These are phyloP conservation scores for Moesziomyces sp. DNA, from an alignment of 1,284 basidiomycete genomes.

Conservation along the genomic window DNA sequence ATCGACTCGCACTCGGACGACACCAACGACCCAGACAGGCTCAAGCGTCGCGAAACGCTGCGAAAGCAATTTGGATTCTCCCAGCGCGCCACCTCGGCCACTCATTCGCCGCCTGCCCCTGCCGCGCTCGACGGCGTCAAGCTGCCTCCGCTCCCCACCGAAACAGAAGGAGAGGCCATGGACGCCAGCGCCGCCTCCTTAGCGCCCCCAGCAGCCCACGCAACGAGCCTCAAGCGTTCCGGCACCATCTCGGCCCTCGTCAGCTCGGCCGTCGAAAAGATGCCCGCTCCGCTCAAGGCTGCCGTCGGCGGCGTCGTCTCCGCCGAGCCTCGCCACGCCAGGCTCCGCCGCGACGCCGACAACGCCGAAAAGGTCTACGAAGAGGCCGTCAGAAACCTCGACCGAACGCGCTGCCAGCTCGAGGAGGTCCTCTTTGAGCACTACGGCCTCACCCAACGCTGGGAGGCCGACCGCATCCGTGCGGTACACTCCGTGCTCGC, in stretches of 20 bases:
- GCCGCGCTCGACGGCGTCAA: constrained; percentile 37
- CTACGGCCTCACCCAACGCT: constrained; percentile 54
- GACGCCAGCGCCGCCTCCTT: constrained; percentile 1
- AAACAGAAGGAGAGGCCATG: constrained; percentile 34
- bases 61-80: constrained; percentile 66
- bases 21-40: constrained; percentile 43
- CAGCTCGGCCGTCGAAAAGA: constrained; percentile 54
- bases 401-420: constrained; percentile 53
- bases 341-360: constrained; percentile 62
- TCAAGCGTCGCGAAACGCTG: constrained; percentile 63
- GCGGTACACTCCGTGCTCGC: constrained; percentile 59
- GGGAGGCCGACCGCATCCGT: constrained; percentile 59
- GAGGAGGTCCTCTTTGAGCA: constrained; percentile 63
- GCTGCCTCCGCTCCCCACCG: constrained; percentile 44
- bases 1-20: constrained; percentile 5
- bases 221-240: constrained; percentile 41
- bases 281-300: constrained; percentile 56
- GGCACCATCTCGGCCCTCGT: constrained; percentile 55
- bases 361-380: constrained; percentile 57
- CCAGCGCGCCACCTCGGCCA: constrained; percentile 34
- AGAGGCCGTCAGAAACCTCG: constrained; percentile 54
- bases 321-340: constrained; percentile 55
- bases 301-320: constrained; percentile 57
- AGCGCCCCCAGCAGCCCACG: not conserved
- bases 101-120: constrained; percentile 5